These are phyloP conservation scores for Raddia distichophylla DNA, from an alignment of 176 grass and related monocot species.

Conservation along the genomic window DNA sequence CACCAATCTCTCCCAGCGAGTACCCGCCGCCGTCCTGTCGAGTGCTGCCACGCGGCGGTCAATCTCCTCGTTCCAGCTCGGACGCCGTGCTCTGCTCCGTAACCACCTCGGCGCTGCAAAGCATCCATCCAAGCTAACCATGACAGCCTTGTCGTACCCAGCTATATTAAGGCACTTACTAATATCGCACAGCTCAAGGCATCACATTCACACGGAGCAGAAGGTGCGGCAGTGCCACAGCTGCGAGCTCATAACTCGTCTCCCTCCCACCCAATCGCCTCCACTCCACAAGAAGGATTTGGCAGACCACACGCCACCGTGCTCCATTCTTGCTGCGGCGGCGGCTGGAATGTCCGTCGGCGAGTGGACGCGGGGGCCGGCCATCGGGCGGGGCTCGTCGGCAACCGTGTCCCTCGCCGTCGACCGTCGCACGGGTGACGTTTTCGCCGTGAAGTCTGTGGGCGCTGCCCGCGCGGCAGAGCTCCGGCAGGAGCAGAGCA, in stretches of 20 bases:
- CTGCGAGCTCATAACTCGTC: background rate
- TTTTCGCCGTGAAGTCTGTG: slow-evolving; percentile 55
- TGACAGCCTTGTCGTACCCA: background rate
- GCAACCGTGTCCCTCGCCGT: slow-evolving; percentile 47
- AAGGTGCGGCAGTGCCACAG: background rate
- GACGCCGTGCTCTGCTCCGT: slow-evolving; percentile 18
- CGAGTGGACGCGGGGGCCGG: slow-evolving; percentile 48
- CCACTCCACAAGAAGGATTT: background rate
- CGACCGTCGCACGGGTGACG: background rate
- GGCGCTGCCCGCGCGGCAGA: background rate
- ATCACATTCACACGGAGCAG: background rate
- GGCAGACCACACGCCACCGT: slow-evolving; percentile 21
- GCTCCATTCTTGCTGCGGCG: slow-evolving; percentile 30
- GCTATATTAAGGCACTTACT: background rate
- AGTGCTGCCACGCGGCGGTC: background rate
- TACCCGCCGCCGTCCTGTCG: background rate
- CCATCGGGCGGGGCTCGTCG: slow-evolving; percentile 53
- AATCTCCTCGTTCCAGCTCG: slow-evolving; percentile 31
- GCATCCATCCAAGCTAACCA: slow-evolving; percentile 3
- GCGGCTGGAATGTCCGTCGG: slow-evolving; percentile 31
- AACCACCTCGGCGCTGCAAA: slow-evolving; percentile 18
- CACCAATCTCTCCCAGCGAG: background rate
- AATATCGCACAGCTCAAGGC: background rate
- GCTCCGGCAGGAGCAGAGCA: slow-evolving; percentile 41
- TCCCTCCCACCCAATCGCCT: slow-evolving; percentile 35